Conservation (phyloP, 2,329 filamentous ascomycete species). For the Trematosphaeria pertusa region DNA sequence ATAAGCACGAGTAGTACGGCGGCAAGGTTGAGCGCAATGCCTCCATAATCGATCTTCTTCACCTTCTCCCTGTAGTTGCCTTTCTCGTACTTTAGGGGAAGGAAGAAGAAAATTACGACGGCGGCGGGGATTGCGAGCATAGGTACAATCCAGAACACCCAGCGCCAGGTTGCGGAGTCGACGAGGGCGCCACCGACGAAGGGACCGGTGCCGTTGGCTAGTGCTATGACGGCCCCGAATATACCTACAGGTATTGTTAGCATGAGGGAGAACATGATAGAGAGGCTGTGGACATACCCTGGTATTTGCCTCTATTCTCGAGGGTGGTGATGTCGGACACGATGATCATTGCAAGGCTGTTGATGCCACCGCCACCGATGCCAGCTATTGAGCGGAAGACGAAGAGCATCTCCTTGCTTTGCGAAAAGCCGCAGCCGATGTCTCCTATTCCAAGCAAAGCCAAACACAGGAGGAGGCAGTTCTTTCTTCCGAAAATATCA, state of each 20-base stretch:
- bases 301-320: conserved; percentile 39
- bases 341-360: conserved; percentile 44
- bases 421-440: conserved; percentile 37
- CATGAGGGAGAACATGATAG: no score
- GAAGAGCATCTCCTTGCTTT: conserved; percentile 35
- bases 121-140: conserved; percentile 66
- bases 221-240: conserved; percentile 22
- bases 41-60: conserved; percentile 48
- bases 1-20: conserved; percentile 65
- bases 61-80: conserved; percentile 15
- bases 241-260: conserved; percentile 20
- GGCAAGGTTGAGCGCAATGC: conserved; percentile 33
- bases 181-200: conserved; percentile 77
- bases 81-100: conserved; percentile 56
- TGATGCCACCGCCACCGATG: conserved; percentile 68
- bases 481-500: conserved; percentile 67
- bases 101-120: conserved; percentile 65
- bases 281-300: conserved; percentile 31
- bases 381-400: conserved; percentile 54
- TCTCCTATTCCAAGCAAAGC: conserved; percentile 39
- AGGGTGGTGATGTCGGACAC: conserved; percentile 41
- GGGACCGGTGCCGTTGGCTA: conserved; percentile 54
- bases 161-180: conserved; percentile 72
- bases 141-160: conserved; percentile 77
- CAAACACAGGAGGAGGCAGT: conserved; percentile 26